Base-by-base conservation (phyloP, 139 green algal genomes). In the Asterochloris sp. region DNA sequence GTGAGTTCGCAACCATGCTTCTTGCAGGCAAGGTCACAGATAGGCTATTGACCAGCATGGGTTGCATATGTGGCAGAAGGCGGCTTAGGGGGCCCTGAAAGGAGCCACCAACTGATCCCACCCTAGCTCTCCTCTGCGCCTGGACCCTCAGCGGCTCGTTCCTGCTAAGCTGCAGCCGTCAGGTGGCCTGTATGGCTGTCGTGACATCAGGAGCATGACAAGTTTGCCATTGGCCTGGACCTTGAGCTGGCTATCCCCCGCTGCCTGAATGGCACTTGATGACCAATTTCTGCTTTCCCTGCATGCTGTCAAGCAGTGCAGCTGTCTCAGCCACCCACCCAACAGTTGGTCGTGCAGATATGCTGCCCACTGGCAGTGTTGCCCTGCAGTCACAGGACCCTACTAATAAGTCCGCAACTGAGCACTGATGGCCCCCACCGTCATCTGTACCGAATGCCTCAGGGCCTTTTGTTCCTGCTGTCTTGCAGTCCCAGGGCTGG, bases 401-500 rank as follows among this genome's bases (percentile, higher is more conserved):
- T 26, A 26, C 2, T 24, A 71, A 24, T 10, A 4, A 26, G 4
- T 21, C 66, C 1, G 19, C 4, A 21, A 4, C 21, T 10, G 8
- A 71, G 19, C 21, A 24, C 8, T 26, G 21, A 4, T 24, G 21
- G 4, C 66, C 17, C 12, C 12, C 12, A 63, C 0, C 16, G 27
- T 19, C 21, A 64, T 19, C 62, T 17, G 14, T 78, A 19, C 21
- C 29, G 13, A 62, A 62, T 0, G 4, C 28, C 6, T 26, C 13
- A 28, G 16, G n/a, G 13, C 69, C 28, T 54, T 15, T 27, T 76
- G 69, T 78, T 71, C 23, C 80, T 81, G 13, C 47, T 68, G 62
- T 19, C 64, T 12, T 68, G 77, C 82, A 86, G 83, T 60, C 24
- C 28, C 78, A 29, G 11, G 28, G 16, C 13, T 62, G 9, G 83